Evolutionary conservation across 2,329 filamentous ascomycete species (phyloP), one percentile per base, ranked within the genome.

Genomic region (Rhynchosporium secalis): DNA sequence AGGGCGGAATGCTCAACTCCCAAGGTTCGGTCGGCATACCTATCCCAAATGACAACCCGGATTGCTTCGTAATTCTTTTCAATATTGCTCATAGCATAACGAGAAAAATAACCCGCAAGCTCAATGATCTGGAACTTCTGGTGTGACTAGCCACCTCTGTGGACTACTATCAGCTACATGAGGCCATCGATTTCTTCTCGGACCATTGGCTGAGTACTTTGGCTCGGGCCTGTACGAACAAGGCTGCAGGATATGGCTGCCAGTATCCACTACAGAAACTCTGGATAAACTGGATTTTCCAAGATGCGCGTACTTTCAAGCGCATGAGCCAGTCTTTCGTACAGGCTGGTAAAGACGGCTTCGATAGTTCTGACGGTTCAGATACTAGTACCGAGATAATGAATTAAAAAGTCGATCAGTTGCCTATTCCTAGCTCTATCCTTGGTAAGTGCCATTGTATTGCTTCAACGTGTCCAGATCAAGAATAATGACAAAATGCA

Each of bases 131-230:
- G 4, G 15, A 15, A 20, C 4, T n/a, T 20, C 20, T 57, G 60
- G 43, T 55, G 2, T 33, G 56, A 12, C n/a, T 63, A 7, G 41
- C 63, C 10, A 51, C 49, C n/a, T 29, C 61, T 28, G 58, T 63
- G 1, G 56, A 65, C n/a, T 61, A 61, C n/a, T 65, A 65, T 45
- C 57, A 65, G 15, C 48, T 65, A 38, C 43, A 49, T 13, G 63
- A 65, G 28, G 48, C 43, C 2, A 29, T 56, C 2, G 60, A 64
- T 13, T 10, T 60, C 1, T 64, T 52, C n/a, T 52, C 33, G 1
- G 49, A 52, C 7, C 26, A 2, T 6, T 52, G 49, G 49, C 12
- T 52, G 12, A n/a, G n/a, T 10, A 12, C 36, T 15, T 40, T 33
- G 8, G 20, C 31, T 12, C n/a, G 49, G 7, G 20, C 20, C 20